Percentiles rank a stretch among this genome's conserved stretches.
Conservation (phyloP, 495 filamentous ascomycete species). For the Penicillium turbatum region DNA sequence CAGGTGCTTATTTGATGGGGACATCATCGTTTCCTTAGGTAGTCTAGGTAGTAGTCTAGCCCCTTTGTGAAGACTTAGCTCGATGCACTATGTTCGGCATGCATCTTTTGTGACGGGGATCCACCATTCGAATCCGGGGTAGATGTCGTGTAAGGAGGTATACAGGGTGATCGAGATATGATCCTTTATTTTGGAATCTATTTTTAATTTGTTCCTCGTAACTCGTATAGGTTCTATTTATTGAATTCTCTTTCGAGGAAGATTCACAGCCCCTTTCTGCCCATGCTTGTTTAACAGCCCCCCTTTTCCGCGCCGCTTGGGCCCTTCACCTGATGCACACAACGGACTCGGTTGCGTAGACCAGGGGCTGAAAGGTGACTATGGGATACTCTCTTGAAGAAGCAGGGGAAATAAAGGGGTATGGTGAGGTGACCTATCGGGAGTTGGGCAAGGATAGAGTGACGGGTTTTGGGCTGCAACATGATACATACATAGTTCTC, state of each 20-base stretch:
- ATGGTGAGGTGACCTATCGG: not conserved
- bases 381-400: not conserved
- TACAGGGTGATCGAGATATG: not conserved
- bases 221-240: not conserved
- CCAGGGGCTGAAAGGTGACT: not conserved
- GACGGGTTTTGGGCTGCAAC: not conserved
- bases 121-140: conserved; percentile 14
- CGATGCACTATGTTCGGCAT: not conserved
- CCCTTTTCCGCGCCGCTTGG: not conserved
- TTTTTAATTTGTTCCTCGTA: not conserved
- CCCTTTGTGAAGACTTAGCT: not conserved
- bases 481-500: not conserved
- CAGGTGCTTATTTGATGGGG: conserved; percentile 22
- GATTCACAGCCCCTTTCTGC: not conserved
- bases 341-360: not conserved
- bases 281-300: not conserved
- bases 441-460: not conserved
- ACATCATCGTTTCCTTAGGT: not conserved
- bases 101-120: not conserved
- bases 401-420: not conserved
- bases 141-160: conserved; percentile 5
- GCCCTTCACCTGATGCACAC: not conserved
- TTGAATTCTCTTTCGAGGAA: not conserved
- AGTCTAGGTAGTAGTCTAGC: no score
- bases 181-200: not conserved